Evolutionary conservation across 2,329 filamentous ascomycete species (phyloP), one percentile per base, ranked within the genome.

Genomic region (Laburnicola sp.): DNA sequence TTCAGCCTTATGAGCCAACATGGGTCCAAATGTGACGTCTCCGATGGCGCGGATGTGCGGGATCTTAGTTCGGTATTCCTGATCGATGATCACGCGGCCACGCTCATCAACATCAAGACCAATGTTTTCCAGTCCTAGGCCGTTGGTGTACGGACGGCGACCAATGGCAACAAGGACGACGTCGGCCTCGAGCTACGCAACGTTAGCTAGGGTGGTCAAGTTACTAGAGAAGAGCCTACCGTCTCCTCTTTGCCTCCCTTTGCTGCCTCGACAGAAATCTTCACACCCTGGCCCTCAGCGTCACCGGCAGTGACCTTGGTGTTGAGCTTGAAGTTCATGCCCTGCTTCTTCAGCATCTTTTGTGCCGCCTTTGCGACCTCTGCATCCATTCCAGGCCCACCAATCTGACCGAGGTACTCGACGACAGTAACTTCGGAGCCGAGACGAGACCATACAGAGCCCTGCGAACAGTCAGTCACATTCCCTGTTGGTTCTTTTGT

Each of bases 1-100:
- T 78, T 99, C 94, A 45, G 94, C 94, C 84, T 99, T 99, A 84
- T 99, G 94, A 48, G 94, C 94, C 69, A 99, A 86, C 94, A 99
- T 99, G 70, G 92, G 92, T 7, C 94, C 94, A 74, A 99, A 99
- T 40, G 94, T 99, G 71, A 86, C 89, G 75, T 97, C 94, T 71
- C 94, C 94, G 62, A 97, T 88, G 68, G 93, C 94, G 67, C 94
- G 92, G 75, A 99, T 97, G 80, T 99, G 94, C 41, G 92, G 89
- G 63, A 94, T 80, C 81, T 97, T 97, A 71, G 94, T 99, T 77
- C 94, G 91, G 84, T 96, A 99, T 78, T 99, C 93, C 66, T 92
- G 91, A 81, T 99, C 94, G 73, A 99, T 97, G 67, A 99, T 89
- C 58, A 99, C 82, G 67, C 94, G 91, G 70, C 94, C 94, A 64